Conservation (phyloP, 2,329 filamentous ascomycete genomes). For the Helotiales sp. region DNA sequence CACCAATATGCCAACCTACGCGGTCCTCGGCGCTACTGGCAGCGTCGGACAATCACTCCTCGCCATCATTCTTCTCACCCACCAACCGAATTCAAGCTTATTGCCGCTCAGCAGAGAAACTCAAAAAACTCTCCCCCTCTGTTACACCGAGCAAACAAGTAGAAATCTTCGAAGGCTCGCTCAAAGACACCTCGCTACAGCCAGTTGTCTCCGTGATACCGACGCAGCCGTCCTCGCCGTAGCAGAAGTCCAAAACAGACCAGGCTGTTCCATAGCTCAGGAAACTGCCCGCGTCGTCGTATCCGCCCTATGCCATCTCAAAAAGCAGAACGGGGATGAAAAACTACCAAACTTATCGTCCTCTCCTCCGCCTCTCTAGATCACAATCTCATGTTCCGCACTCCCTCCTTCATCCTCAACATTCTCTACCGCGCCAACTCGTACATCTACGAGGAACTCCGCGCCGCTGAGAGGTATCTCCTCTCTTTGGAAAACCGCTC, state of each 20-base stretch:
- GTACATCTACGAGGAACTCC: constrained; percentile 48
- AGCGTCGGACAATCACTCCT: constrained; percentile 52
- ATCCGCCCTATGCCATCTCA: constrained; percentile 43
- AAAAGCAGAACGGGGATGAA: not conserved
- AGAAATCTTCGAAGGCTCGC: constrained; percentile 49
- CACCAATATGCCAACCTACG: constrained; percentile 41
- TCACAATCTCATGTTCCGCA: constrained; percentile 42
- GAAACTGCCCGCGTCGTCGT: constrained; percentile 47
- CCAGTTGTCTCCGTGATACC: constrained; percentile 44
- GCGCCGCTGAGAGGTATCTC: constrained; percentile 45
- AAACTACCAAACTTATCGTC: constrained; percentile 49
- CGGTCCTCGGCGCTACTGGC: constrained; percentile 50
- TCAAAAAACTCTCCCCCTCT: constrained; percentile 45
- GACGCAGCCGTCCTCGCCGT: constrained; percentile 49
- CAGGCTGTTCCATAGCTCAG: constrained; percentile 46
- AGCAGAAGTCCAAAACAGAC: constrained; percentile 51
- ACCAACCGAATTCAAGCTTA: constrained; percentile 48
- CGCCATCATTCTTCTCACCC: constrained; percentile 45
- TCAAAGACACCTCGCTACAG: constrained; percentile 46
- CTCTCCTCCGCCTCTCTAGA: constrained; percentile 52
- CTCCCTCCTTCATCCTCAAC: constrained; percentile 39
- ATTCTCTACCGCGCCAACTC: constrained; percentile 44
- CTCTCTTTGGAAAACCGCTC: constrained; percentile 31
- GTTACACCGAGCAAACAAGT: constrained; percentile 43
- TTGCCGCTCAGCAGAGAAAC: constrained; percentile 50